Evolutionary conservation across 2,329 filamentous ascomycete species (phyloP), one percentile per base, ranked within the genome.

Genomic region (Pyrenochaeta sp.): DNA sequence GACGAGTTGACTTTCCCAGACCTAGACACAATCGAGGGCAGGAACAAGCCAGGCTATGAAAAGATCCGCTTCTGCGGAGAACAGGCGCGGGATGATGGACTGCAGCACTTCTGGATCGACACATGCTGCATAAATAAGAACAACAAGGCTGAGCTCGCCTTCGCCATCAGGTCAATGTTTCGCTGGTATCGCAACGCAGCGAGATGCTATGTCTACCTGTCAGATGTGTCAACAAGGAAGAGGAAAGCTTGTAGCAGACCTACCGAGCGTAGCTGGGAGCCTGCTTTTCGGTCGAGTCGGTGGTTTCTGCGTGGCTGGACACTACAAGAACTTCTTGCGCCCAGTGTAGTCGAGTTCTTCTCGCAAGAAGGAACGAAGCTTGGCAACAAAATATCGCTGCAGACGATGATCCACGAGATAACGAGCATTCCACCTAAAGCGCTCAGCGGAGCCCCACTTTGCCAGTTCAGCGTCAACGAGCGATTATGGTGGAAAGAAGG

Each of bases 281-380:
- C 6, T 2, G 29, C 14, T 19, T 8, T 31, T 20, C 14, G 17
- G 9, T 9, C 6, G 4, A 19, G 15, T 6, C 8, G 17, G 15
- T 31, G 29, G 29, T 31, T 31, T 31, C 30, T 18, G 6, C 23
- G 23, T 5, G 24, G 24, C 9, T 27, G 24, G 24, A 27, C 24
- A 13, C n/a, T n/a, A n/a, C 23, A 40, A 15, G 37, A 32, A 23
- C 41, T 57, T 24, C 19, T 57, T 19, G 54, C 51, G 15, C 47
- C 50, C 6, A 14, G 17, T 3, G 8, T 18, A 13, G 52, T 56
- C 8, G 39, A 52, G 15, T 58, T 58, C 36, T 58, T 53, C 35
- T 48, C 41, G 5, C 11, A 7, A 11, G 35, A 51, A 3, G 30
- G 46, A n/a, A 18, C 23, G 8, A 23, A 19, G 20, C 31, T 58